Conservation (phyloP, 805 yeast species). For the Teunomyces atbi region DNA sequence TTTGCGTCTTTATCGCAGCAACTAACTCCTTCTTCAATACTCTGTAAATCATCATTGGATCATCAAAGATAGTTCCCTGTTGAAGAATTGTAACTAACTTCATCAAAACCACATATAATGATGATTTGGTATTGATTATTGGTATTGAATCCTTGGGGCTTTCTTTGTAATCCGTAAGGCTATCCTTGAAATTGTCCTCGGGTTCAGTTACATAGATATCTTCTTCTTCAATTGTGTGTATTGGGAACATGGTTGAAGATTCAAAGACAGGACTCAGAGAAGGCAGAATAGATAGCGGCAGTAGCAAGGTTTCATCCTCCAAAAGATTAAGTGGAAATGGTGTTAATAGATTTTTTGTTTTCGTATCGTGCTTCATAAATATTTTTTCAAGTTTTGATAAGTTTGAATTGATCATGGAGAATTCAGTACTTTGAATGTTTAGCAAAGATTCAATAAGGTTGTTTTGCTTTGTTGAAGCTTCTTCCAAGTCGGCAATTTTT, state of each 20-base stretch:
- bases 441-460: constrained; percentile 10
- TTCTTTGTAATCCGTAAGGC: no score
- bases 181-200: neutral
- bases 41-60: neutral
- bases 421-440: constrained; percentile 10
- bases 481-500: constrained; percentile 10
- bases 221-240: constrained; percentile 3
- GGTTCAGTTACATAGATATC: neutral
- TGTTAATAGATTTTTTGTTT: neutral
- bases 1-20: neutral
- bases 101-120: neutral
- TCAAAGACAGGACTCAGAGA: neutral
- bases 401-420: constrained; percentile 9
- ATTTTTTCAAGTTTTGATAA: constrained; percentile 10
- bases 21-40: neutral
- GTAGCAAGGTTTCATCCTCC: neutral
- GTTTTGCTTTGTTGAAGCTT: constrained; percentile 9
- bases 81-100: constrained; percentile 1
- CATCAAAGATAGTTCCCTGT: neutral
- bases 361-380: neutral
- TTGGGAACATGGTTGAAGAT: neutral
- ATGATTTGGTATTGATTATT: neutral
- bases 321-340: constrained; percentile 3
- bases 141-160: neutral
- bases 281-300: neutral